Conservation (phyloP, 1,284 basidiomycete genomes). For the Mycosarcoma mackinlayi region DNA sequence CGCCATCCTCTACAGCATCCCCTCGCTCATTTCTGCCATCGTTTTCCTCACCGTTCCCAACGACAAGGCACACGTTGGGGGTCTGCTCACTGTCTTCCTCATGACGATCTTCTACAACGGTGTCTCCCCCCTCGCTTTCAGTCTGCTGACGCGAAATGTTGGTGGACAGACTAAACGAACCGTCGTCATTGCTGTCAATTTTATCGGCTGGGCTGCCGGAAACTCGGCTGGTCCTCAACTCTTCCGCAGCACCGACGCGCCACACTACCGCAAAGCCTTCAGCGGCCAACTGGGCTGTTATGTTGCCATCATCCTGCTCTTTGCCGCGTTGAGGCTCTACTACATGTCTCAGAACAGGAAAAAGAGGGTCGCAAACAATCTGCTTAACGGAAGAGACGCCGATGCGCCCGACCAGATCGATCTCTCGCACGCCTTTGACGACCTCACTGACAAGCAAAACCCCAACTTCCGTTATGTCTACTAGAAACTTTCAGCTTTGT, state of each 20-base stretch:
- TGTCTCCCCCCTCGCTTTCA: constrained; percentile 45
- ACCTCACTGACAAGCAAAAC: constrained; percentile 46
- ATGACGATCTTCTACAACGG: constrained; percentile 43
- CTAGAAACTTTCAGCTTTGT: too few relatives aligned
- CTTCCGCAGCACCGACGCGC: constrained; percentile 46
- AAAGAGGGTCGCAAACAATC: constrained; percentile 38
- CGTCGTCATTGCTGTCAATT: constrained; percentile 41
- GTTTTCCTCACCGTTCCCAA: constrained; percentile 47
- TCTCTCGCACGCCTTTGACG: constrained; percentile 32
- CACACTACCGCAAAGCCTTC: constrained; percentile 70
- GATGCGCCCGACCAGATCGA: constrained; percentile 41
- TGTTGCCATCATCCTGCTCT: constrained; percentile 70
- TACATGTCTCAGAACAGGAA: constrained; percentile 72
- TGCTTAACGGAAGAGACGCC: constrained; percentile 25
- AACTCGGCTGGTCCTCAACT: constrained; percentile 60
- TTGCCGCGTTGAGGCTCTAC: constrained; percentile 70
- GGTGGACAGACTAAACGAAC: constrained; percentile 55
- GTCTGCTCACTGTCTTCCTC: constrained; percentile 42
- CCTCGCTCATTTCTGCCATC: constrained; percentile 59
- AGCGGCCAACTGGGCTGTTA: constrained; percentile 73
- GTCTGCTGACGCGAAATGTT: constrained; percentile 71
- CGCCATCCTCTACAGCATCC: constrained; percentile 45
- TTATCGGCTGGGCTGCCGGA: constrained; percentile 54
- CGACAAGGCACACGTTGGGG: constrained; percentile 35
- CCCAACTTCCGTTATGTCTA: constrained; percentile 41